Evolutionary conservation across 768 basidiomycete genomes (phyloP).

Genomic region (Lactarius trivialis): DNA sequence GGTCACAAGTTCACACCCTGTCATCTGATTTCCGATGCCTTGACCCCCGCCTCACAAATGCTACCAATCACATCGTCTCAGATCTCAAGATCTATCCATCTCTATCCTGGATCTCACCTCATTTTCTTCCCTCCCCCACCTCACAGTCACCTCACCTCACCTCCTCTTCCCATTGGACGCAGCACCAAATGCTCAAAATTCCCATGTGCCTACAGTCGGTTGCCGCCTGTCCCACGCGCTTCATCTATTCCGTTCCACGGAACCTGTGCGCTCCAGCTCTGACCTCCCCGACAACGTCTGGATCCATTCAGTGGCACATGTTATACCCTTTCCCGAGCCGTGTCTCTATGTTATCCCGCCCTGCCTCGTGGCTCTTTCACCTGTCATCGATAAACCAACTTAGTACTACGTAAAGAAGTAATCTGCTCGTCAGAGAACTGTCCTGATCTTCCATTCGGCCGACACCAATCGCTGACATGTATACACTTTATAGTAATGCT

Average conservation of each 20-base stretch:
- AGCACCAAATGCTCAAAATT: background rate
- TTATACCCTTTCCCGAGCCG: background rate
- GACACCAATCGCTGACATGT: constrained; percentile 2
- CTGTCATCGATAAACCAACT: constrained; percentile 12
- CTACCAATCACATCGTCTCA: constrained; percentile 20
- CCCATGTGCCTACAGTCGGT: constrained; percentile 4
- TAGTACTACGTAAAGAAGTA: constrained; percentile 6
- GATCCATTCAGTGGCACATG: background rate
- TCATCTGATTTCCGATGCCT: constrained; percentile 14
- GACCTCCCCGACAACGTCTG: background rate
- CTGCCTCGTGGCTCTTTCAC: background rate
- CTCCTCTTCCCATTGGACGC: background rate
- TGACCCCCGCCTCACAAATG: constrained; percentile 6
- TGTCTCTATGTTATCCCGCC: background rate
- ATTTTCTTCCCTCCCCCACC: background rate
- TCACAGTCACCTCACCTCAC: background rate
- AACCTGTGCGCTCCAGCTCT: background rate
- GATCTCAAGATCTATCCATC: constrained; percentile 18
- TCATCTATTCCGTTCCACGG: background rate
- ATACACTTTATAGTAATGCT: background rate
- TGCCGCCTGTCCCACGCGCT: background rate
- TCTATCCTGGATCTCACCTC: constrained; percentile 6
- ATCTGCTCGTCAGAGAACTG: constrained; percentile 1
- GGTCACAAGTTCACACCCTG: constrained; percentile 18
- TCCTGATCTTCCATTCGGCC: constrained; percentile 10